Percentiles rank a stretch among this genome's conserved stretches.
Evolutionary conservation across 768 basidiomycete genomes (phyloP).

Genomic region (Pleurotus citrinopileatus): DNA sequence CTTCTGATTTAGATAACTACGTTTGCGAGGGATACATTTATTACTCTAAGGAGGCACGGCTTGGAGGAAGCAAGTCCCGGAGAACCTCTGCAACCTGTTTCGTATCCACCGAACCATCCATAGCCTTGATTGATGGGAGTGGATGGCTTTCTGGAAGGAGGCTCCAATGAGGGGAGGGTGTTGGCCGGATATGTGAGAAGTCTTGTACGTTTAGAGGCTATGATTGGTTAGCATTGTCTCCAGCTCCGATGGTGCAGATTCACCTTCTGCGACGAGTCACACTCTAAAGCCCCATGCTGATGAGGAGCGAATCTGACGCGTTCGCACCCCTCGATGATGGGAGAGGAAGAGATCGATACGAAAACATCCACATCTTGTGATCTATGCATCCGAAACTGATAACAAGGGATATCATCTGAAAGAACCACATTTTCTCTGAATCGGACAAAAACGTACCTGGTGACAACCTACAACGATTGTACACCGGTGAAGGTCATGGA

Average conservation of each 20-base stretch:
- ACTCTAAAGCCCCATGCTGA: constrained; percentile 35
- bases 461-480: constrained; percentile 73
- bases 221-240: not conserved
- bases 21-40: no score
- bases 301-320: constrained; percentile 63
- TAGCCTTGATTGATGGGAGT: not conserved
- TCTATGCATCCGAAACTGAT: constrained; percentile 85
- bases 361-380: constrained; percentile 65
- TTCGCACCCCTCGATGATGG: constrained; percentile 77
- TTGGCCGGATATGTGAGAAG: constrained; percentile 77
- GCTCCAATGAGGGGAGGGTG: constrained; percentile 80
- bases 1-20: no score
- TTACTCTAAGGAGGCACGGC: no score
- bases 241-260: not conserved
- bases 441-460: constrained; percentile 69
- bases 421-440: no score
- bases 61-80: not conserved
- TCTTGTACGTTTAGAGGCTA: constrained; percentile 63
- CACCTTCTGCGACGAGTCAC: not conserved
- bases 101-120: not conserved
- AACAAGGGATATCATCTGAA: not conserved
- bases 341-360: constrained; percentile 64
- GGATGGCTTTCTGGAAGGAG: constrained; percentile 19
- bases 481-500: constrained; percentile 62
- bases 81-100: not conserved